Conservation (phyloP, 306 rosid genomes). For the Fragaria iinumae region DNA sequence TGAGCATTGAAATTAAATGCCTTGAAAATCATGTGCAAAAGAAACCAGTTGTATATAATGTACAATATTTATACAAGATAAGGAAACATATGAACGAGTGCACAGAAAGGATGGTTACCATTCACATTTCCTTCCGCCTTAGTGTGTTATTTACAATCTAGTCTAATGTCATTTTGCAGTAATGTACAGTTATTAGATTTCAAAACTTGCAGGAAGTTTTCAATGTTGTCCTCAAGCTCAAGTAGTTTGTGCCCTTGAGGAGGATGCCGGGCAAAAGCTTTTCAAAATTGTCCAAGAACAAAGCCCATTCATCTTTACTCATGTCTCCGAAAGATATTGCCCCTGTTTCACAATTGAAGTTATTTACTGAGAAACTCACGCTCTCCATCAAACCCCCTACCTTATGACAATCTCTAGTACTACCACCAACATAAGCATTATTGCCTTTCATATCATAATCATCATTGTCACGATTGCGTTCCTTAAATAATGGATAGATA, state of each 20-base stretch:
- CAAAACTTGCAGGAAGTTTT: conserved; percentile 52
- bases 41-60: neutral
- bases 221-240: conserved; percentile 45
- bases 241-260: conserved; percentile 40
- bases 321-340: conserved; percentile 65
- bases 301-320: conserved; percentile 59
- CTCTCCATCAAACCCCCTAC: conserved; percentile 27
- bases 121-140: conserved; percentile 52
- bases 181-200: conserved; percentile 42
- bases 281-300: conserved; percentile 54
- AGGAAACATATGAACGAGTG: neutral
- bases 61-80: neutral
- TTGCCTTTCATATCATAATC: neutral
- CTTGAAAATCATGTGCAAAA: neutral
- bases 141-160: conserved; percentile 51
- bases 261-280: conserved; percentile 47
- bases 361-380: conserved; percentile 37
- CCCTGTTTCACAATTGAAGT: conserved; percentile 29
- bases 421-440: neutral
- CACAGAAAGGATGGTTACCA: conserved; percentile 65
- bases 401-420: conserved; percentile 1
- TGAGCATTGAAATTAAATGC: too few relatives aligned
- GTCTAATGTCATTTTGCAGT: conserved; percentile 19
- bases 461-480: conserved; percentile 5
- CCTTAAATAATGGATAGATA: neutral